Evolutionary conservation across 495 filamentous ascomycete genomes (phyloP).

Genomic region (Aspergillus egyptiacus): DNA sequence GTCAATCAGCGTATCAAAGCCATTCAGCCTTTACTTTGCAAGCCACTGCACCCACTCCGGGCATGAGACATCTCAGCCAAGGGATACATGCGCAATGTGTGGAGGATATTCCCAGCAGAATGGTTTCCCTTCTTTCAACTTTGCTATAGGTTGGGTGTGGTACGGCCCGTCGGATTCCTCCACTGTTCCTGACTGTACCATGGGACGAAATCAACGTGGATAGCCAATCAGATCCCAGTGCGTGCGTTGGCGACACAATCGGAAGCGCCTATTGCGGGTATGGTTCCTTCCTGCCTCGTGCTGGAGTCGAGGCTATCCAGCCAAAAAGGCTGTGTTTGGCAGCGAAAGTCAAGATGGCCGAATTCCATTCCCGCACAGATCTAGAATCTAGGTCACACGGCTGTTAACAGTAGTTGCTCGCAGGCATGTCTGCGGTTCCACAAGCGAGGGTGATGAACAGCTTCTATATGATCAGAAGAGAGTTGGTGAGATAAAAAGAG

Average conservation of each 20-base stretch:
- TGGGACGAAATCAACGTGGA: constrained; percentile 2
- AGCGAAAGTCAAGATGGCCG: not conserved
- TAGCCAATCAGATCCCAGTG: not conserved
- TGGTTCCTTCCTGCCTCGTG: not conserved
- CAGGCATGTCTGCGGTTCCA: constrained; percentile 6
- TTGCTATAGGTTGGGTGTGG: no score
- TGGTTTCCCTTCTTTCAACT: constrained; percentile 6
- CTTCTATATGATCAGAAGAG: no score
- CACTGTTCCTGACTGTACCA: no score
- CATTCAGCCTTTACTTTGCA: not conserved
- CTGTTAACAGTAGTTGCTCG: constrained; percentile 1
- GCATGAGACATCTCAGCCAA: not conserved
- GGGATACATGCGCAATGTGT: not conserved
- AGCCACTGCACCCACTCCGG: not conserved
- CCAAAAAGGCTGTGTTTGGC: not conserved
- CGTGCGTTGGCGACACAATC: constrained; percentile 1
- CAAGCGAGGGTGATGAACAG: not conserved
- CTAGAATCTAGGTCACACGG: not conserved
- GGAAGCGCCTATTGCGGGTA: not conserved
- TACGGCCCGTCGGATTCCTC: no score
- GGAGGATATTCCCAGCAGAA: constrained; percentile 3
- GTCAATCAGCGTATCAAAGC: not conserved
- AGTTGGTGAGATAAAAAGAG: not conserved
- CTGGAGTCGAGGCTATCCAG: constrained; percentile 1
- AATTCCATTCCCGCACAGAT: not conserved